Evolutionary conservation across 768 basidiomycete genomes (phyloP), one percentile per base, ranked within the genome.

Genomic region (Holtermannia corniformis): DNA sequence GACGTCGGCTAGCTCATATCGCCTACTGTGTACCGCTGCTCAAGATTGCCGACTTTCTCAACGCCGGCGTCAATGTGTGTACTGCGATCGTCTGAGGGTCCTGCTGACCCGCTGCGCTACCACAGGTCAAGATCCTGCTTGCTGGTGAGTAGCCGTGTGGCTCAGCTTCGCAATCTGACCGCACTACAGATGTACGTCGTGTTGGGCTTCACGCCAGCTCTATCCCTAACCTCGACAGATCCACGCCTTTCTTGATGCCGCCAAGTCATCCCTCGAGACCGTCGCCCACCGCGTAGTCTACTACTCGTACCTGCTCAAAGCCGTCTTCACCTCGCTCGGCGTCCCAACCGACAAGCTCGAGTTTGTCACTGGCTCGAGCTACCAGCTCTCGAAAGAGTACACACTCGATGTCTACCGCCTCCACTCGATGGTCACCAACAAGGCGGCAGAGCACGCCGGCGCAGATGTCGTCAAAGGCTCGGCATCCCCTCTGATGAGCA

Each of bases 381-480:
- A 92, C 81, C 92, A 99, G 69, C 81, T 97, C 54, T 82, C 83
- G 0, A 79, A 77, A 37, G 90, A 93, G 59, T 99, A 93, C 78
- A 95, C 84, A 62, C 78, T 96, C 65, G 95, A 97, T 75, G 87
- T 92, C 67, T 97, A 90, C 81, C 69, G 70, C 54, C 80, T 97
- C 46, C 87, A 85, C 63, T 82, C 92, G n/a, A 84, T 82, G 54
- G 90, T 93, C 19, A 82, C 88, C 1, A 89, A 96, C 62, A 91
- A 93, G 72, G 95, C 97, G 61, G 90, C 93, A 22, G 93, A 93
- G 72, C 95, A 95, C 73, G 95, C 95, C 0, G 95, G 95, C 4
- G 92, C 95, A 1, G 95, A 97, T 71, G 95, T 97, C 51, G 95
- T 99, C 61, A 97, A 97, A 73, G 93, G 96, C 72, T 87, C 92